Evolutionary conservation across 129 eudicot genomes (phyloP), one percentile per base, ranked within the genome.

Genomic region (Kitagawia praeruptora): DNA sequence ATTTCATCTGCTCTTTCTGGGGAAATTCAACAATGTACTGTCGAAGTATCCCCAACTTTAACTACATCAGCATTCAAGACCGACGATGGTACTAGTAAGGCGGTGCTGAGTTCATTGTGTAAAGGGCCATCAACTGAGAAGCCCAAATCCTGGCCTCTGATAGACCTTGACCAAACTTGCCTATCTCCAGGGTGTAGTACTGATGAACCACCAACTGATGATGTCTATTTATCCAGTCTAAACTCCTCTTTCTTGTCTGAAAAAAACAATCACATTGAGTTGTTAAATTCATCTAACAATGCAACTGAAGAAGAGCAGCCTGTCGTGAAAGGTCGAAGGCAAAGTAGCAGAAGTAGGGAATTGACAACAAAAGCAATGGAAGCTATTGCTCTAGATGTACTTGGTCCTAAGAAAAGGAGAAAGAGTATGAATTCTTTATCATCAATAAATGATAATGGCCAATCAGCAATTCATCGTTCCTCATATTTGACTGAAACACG

Each of bases 261-360:
- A 78, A 23, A 72, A 23, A 53, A 75, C 40, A 28, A 45, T 58
- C 67, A 58, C 27, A 28, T 56, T 38, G 46, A 79, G n/a, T 69
- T 45, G 34, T 45, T 34, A 37, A 61, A 46, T 51, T 47, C 73
- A 34, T 58, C 75, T 28, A 61, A 39, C n/a, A 3, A 16, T 49
- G 79, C 71, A 47, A 69, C 53, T 54, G 49, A 54, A 45, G 46
- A 81, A 42, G 78, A 84, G 67, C 48, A 40, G 56, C 25, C 71
- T 64, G 77, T 46, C 12, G 28, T 41, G 13, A 77, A 78, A 72
- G 90, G 87, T 44, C 86, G 83, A 75, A 64, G 91, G 25, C 91
- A 85, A 28, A 83, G 91, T 74, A 81, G 81, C 23, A 88, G 91
- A 83, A 88, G 78, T 85, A 77, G 87, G 6, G 85, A 89, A 42